These are phyloP conservation scores for Nadsonia commutata DNA, from an alignment of 1,139 yeast genomes.

Conservation along the genomic window DNA sequence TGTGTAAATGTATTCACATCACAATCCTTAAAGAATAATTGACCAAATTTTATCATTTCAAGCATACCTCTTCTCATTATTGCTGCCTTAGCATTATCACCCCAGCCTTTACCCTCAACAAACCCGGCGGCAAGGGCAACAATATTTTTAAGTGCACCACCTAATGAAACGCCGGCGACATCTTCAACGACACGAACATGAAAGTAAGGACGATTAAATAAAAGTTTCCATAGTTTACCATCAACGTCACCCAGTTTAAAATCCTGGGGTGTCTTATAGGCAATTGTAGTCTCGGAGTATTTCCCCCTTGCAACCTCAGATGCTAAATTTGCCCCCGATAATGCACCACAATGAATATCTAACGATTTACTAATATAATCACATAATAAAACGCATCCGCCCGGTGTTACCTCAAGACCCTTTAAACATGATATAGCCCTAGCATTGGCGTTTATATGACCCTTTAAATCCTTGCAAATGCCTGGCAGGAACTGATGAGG, in stretches of 20 bases:
- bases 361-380: constrained; percentile 59
- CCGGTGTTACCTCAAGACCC: constrained; percentile 72
- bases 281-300: constrained; percentile 93
- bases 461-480: constrained; percentile 60
- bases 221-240: constrained; percentile 45
- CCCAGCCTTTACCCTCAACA: constrained; percentile 95
- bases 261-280: constrained; percentile 57
- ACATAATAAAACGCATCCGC: constrained; percentile 69
- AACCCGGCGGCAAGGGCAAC: constrained; percentile 90
- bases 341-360: constrained; percentile 82
- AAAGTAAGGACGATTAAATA: constrained; percentile 92
- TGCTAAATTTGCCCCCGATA: constrained; percentile 91
- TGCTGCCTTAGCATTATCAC: constrained; percentile 93
- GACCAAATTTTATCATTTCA: constrained; percentile 78
- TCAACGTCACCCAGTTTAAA: constrained; percentile 63
- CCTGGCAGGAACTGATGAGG: constrained; percentile 85
- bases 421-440: constrained; percentile 88
- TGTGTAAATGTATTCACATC: constrained; percentile 68
- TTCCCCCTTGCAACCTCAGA: constrained; percentile 86
- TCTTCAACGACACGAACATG: constrained; percentile 82
- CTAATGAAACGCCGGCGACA: constrained; percentile 85
- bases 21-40: constrained; percentile 55
- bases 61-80: constrained; percentile 85
- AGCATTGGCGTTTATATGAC: constrained; percentile 49
- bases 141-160: constrained; percentile 90